Evolutionary conservation across 306 rosid genomes (phyloP).

Genomic region (Pueraria montana): DNA sequence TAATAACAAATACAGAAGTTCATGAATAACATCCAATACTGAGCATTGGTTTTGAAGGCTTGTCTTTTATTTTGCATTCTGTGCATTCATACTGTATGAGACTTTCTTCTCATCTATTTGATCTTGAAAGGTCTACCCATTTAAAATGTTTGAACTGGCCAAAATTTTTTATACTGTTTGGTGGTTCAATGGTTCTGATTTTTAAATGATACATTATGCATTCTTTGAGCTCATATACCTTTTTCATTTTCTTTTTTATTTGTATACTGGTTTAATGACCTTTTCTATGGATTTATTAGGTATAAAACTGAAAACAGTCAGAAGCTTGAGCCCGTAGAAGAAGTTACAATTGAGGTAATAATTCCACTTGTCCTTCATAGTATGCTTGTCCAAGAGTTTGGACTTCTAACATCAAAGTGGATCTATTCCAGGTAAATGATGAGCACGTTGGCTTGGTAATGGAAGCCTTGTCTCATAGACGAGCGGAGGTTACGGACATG

Average conservation of each 20-base stretch:
- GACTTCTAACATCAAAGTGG: constrained; percentile 28
- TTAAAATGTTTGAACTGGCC: constrained; percentile 32
- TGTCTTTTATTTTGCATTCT: constrained; percentile 22
- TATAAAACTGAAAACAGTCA: constrained; percentile 79
- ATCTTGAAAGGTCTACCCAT: constrained; percentile 36
- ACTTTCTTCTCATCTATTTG: constrained; percentile 23
- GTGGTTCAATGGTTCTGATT: constrained; percentile 31
- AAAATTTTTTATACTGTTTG: constrained; percentile 6
- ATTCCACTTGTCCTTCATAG: constrained; percentile 24
- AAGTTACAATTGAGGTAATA: constrained; percentile 92
- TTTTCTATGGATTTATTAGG: constrained; percentile 67
- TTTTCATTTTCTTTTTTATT: neutral
- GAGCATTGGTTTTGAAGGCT: constrained; percentile 17
- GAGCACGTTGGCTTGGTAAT: constrained; percentile 96
- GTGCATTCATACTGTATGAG: constrained; percentile 14
- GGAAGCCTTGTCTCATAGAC: constrained; percentile 97
- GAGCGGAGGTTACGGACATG: constrained; percentile 93
- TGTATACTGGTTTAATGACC: constrained; percentile 26
- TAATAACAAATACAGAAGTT: neutral
- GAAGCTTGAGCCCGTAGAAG: constrained; percentile 96
- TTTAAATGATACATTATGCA: constrained; percentile 1
- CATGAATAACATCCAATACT: constrained; percentile 26
- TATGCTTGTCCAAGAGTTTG: constrained; percentile 38
- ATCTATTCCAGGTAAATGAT: constrained; percentile 77
- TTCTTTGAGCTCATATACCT: constrained; percentile 21